Conservation (phyloP, 345 rosid species). For the Arabidopsis suecica region DNA sequence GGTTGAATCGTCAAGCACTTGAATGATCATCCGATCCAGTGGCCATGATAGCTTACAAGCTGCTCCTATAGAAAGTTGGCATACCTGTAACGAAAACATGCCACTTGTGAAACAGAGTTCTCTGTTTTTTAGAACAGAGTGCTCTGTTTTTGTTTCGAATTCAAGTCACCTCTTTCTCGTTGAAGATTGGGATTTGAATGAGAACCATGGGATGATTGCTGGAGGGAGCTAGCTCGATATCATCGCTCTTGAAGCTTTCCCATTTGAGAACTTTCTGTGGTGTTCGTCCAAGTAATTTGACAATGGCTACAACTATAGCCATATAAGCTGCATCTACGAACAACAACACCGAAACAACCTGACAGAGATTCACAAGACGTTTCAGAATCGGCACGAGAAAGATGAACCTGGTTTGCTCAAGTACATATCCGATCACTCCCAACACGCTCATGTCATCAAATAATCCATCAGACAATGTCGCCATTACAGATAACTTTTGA, state of each 20-base stretch:
- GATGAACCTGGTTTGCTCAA: constrained; percentile 51
- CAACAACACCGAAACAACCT: constrained; percentile 57
- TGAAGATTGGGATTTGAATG: constrained; percentile 44
- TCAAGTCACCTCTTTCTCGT: constrained; percentile 43
- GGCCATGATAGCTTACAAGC: constrained; percentile 95
- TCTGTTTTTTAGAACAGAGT: constrained; percentile 20
- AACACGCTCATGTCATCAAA: constrained; percentile 28
- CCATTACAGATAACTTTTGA: constrained; percentile 23
- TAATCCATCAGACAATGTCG: constrained; percentile 35
- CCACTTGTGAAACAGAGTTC: background rate
- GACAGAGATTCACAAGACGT: constrained; percentile 49
- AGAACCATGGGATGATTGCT: constrained; percentile 44
- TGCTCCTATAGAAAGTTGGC: constrained; percentile 80
- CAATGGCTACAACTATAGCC: constrained; percentile 51
- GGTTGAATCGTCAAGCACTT: constrained; percentile 92
- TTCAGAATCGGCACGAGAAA: constrained; percentile 54
- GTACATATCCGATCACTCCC: constrained; percentile 44
- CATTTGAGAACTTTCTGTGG: constrained; percentile 54
- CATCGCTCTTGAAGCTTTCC: constrained; percentile 49
- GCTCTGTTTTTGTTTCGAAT: background rate
- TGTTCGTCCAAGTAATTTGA: constrained; percentile 49
- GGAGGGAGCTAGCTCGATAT: constrained; percentile 56
- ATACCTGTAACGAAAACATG: constrained; percentile 54
- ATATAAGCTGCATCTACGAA: constrained; percentile 61
- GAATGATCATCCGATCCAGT: constrained; percentile 72